Evolutionary conservation across 2,329 filamentous ascomycete species (phyloP).

Genomic region (Fusarium anthophilum): DNA sequence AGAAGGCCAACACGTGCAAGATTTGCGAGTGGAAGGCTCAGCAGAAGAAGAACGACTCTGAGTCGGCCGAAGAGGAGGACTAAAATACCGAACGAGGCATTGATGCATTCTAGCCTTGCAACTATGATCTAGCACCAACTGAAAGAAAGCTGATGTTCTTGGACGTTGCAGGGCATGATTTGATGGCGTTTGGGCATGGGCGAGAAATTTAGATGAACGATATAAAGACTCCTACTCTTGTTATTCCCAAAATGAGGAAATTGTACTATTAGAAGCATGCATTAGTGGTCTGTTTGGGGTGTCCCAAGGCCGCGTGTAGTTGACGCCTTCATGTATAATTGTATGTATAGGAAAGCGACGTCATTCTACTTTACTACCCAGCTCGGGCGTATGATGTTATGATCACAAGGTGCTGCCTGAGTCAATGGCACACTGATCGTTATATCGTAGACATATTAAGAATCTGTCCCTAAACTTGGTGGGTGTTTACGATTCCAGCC

Average conservation of each 20-base stretch:
- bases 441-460: background rate
- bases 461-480: background rate
- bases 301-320: slow-evolving; percentile 24
- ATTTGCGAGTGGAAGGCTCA: slow-evolving; percentile 63
- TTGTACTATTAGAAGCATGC: slow-evolving; percentile 45
- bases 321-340: slow-evolving; percentile 39
- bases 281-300: slow-evolving; percentile 31
- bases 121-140: background rate
- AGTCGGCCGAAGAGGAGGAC: slow-evolving; percentile 49
- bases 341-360: slow-evolving; percentile 41
- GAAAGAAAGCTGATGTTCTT: background rate
- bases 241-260: slow-evolving; percentile 39
- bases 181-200: slow-evolving; percentile 42
- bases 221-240: slow-evolving; percentile 45
- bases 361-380: slow-evolving; percentile 10
- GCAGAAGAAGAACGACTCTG: slow-evolving; percentile 50
- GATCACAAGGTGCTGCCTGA: background rate
- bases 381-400: background rate
- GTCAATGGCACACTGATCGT: background rate
- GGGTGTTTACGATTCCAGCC: background rate
- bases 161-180: slow-evolving; percentile 30
- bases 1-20: slow-evolving; percentile 80
- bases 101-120: background rate
- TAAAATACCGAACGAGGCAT: slow-evolving; percentile 32
- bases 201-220: slow-evolving; percentile 44